These are phyloP conservation scores for Aspergillus thermomutatus DNA, from an alignment of 2,329 filamentous ascomycete species.

Conservation along the genomic window DNA sequence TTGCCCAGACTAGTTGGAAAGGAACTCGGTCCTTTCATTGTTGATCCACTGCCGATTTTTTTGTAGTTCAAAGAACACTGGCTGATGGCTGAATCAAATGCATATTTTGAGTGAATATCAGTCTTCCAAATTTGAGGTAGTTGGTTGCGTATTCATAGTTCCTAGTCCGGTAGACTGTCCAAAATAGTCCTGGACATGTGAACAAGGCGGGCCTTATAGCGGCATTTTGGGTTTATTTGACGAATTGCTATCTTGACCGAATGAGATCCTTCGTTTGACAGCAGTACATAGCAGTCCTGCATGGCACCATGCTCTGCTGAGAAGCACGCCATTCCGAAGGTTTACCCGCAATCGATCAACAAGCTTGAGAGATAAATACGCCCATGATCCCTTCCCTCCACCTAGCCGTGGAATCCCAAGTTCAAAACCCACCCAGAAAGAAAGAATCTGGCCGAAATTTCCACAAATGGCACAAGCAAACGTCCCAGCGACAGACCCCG, in stretches of 20 bases:
- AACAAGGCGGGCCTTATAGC: not conserved
- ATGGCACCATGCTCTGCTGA: not conserved
- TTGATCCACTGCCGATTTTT: not conserved
- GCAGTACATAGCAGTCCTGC: not conserved
- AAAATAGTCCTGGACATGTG: not conserved
- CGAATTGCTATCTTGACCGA: not conserved
- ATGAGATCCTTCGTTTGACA: not conserved
- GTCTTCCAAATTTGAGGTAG: not conserved
- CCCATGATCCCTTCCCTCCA: not conserved
- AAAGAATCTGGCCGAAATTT: not conserved
- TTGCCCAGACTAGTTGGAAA: not conserved
- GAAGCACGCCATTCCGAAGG: not conserved
- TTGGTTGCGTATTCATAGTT: not conserved
- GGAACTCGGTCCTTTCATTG: not conserved
- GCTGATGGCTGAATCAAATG: not conserved
- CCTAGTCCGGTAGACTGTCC: not conserved
- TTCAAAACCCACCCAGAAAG: no score
- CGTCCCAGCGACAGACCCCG: slow-evolving; percentile 34
- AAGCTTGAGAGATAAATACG: not conserved
- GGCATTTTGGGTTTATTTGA: not conserved
- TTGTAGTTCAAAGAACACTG: not conserved
- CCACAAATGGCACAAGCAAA: slow-evolving; percentile 12
- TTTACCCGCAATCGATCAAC: not conserved
- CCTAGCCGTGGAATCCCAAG: no score
- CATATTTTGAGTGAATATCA: no score